Conservation (phyloP, 441 rosid genomes). For the Adansonia grandidieri region DNA sequence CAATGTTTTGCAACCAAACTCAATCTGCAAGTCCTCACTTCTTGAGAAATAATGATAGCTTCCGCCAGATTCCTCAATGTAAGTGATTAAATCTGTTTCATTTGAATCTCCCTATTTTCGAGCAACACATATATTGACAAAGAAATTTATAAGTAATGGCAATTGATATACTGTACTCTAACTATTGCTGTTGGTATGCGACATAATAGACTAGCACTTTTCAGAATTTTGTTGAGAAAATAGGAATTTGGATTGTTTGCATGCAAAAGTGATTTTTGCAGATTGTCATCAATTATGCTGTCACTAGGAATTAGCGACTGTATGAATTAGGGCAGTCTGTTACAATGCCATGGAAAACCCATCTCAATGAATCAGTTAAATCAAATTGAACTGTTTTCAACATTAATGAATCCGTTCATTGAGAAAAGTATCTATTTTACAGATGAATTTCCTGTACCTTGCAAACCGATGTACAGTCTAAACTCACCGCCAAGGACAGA, state of each 20-base stretch:
- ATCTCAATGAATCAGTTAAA: background rate
- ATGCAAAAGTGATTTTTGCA: background rate
- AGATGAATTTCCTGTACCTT: slow-evolving; percentile 58
- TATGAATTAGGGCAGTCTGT: background rate
- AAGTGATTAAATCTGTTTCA: slow-evolving; percentile 35
- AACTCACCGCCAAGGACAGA: slow-evolving; percentile 56
- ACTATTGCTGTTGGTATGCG: background rate
- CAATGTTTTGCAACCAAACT: slow-evolving; percentile 30
- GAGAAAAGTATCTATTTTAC: slow-evolving; percentile 31
- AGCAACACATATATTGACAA: background rate
- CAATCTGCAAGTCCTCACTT: slow-evolving; percentile 39
- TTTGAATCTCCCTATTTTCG: background rate
- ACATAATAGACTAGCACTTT: background rate
- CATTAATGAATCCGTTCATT: slow-evolving; percentile 19
- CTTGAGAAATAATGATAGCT: slow-evolving; percentile 29
- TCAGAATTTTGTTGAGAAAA: background rate
- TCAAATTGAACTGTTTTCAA: background rate
- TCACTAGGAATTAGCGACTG: background rate
- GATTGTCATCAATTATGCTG: background rate
- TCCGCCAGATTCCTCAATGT: slow-evolving; percentile 45
- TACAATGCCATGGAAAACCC: slow-evolving; percentile 6
- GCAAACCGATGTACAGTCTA: slow-evolving; percentile 43
- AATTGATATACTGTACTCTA: slow-evolving; percentile 3
- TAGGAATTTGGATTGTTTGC: background rate
- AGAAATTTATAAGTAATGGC: background rate